A percentile compares a stretch with the other conserved stretches of the same genome.
Conservation (phyloP, 1,284 basidiomycete genomes). For the Ganoderma lucidum region DNA sequence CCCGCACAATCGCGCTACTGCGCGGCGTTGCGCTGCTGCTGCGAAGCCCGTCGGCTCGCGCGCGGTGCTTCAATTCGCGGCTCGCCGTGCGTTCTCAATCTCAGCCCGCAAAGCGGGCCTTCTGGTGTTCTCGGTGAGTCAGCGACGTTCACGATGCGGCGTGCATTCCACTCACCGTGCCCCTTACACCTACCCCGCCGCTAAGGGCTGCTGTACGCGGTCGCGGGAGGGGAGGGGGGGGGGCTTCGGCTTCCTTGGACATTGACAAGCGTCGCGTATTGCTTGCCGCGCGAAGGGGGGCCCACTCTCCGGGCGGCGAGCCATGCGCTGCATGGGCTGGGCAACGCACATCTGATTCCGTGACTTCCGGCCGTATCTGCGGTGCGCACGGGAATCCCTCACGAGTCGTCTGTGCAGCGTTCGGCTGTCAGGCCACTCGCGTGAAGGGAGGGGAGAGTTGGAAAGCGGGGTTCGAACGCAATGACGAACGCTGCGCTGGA, state of each 20-base stretch:
- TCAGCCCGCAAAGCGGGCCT: neutral
- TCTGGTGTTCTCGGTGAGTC: neutral
- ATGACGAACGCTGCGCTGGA: neutral
- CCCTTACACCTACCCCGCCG: neutral
- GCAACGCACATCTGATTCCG: neutral
- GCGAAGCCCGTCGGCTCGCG: slow-evolving; percentile 6
- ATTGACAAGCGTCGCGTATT: slow-evolving; percentile 2
- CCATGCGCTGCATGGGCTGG: neutral
- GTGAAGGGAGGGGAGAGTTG: neutral
- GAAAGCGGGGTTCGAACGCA: neutral
- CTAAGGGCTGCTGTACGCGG: neutral
- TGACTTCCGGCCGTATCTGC: neutral
- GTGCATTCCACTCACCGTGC: neutral
- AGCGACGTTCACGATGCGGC: neutral
- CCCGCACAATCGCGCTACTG: neutral
- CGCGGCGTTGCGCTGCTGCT: slow-evolving; percentile 1
- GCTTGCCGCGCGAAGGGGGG: neutral
- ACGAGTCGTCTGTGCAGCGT: neutral
- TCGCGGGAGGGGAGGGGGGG: neutral
- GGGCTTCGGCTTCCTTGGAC: neutral
- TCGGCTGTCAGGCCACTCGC: neutral
- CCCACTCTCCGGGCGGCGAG: neutral
- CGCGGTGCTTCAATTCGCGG: slow-evolving; percentile 6
- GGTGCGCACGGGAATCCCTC: neutral
- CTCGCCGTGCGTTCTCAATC: neutral